A percentile compares a stretch with the other conserved stretches of the same genome.
These are phyloP conservation scores for Colletotrichum simmondsii DNA, from an alignment of 2,329 filamentous ascomycete genomes.

Conservation along the genomic window DNA sequence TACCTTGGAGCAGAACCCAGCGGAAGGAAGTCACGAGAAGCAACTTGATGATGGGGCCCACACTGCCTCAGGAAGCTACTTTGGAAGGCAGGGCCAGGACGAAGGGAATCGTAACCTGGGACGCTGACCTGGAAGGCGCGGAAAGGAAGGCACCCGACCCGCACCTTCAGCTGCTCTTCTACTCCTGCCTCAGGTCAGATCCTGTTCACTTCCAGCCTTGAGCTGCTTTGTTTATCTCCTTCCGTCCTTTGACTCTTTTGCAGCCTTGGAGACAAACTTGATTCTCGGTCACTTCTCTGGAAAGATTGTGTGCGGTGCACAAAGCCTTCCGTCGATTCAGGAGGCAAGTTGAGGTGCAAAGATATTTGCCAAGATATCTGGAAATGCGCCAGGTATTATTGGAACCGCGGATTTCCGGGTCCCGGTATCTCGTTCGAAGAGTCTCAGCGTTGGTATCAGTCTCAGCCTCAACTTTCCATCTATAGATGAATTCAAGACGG, in stretches of 20 bases:
- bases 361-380: conserved; percentile 19
- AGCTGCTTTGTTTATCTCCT: conserved; percentile 5
- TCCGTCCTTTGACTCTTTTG: neutral
- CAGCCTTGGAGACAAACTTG: neutral
- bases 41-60: neutral
- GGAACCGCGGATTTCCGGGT: conserved; percentile 10
- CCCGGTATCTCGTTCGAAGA: conserved; percentile 3
- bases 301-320: neutral
- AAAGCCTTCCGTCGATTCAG: neutral
- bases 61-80: neutral
- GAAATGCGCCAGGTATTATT: conserved; percentile 28
- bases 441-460: conserved; percentile 24
- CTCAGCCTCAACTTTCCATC: conserved; percentile 20
- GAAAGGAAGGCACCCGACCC: conserved; percentile 14
- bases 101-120: neutral
- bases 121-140: neutral
- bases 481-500: conserved; percentile 18
- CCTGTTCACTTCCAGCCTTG: conserved; percentile 1
- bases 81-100: neutral
- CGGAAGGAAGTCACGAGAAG: conserved; percentile 13
- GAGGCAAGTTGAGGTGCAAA: conserved; percentile 15
- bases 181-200: neutral
- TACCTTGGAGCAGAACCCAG: neutral
- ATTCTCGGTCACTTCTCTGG: neutral
- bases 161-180: conserved; percentile 2